These are phyloP conservation scores for Sonneratia caseolaris DNA, from an alignment of 345 rosid genomes.

Conservation along the genomic window DNA sequence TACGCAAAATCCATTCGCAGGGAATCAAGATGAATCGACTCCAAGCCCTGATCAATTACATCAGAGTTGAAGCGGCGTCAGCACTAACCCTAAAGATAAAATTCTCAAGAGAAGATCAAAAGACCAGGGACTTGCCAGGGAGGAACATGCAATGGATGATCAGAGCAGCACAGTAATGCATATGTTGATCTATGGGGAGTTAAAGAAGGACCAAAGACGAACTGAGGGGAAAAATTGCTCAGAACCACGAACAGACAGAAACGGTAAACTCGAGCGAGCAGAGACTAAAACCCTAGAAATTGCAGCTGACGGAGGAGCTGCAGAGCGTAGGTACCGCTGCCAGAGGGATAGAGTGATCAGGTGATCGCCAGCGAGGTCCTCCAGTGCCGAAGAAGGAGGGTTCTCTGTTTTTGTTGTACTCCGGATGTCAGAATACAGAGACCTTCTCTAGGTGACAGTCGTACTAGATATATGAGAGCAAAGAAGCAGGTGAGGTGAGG, in stretches of 20 bases:
- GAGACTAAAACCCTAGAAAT: conserved; percentile 10
- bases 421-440: not conserved
- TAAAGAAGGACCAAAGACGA: not conserved
- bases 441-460: not conserved
- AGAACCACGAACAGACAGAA: not conserved
- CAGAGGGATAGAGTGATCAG: not conserved
- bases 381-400: not conserved
- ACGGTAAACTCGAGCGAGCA: not conserved
- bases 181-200: not conserved
- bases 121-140: not conserved
- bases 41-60: not conserved
- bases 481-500: not conserved
- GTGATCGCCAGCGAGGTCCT: conserved; percentile 6
- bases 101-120: conserved; percentile 2
- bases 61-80: not conserved
- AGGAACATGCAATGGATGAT: conserved; percentile 7
- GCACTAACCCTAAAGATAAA: not conserved
- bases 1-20: not conserved
- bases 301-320: not conserved
- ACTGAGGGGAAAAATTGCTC: not conserved
- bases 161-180: not conserved
- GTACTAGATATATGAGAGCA: not conserved
- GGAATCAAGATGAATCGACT: not conserved
- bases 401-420: not conserved
- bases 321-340: conserved; percentile 1